phyloP scores from a whole-genome alignment of 805 yeast genomes.

The Zygoascus ofunaensis region DNA sequence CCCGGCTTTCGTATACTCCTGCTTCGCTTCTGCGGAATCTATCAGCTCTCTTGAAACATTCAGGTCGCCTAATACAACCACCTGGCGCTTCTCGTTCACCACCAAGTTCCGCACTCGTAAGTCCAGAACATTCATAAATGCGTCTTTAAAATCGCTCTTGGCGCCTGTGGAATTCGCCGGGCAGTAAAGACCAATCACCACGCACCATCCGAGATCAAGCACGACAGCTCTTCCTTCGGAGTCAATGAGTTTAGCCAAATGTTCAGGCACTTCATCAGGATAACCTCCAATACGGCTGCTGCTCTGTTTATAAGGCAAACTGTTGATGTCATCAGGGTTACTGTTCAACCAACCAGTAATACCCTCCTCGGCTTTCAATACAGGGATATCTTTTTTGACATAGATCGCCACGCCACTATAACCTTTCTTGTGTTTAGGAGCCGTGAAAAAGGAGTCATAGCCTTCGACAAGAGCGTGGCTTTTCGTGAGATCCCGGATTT shows the following conservation, averaged over 20 bases:
- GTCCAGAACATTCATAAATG: constrained; percentile 52
- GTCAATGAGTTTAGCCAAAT: constrained; percentile 45
- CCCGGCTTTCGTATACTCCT: constrained; percentile 32
- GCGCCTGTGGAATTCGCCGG: constrained; percentile 76
- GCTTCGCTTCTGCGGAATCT: constrained; percentile 69
- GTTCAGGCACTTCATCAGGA: constrained; percentile 33
- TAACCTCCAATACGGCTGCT: constrained; percentile 64
- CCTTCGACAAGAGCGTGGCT: constrained; percentile 44
- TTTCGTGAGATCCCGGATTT: constrained; percentile 39
- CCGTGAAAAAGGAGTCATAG: constrained; percentile 55
- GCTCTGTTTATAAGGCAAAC: neutral
- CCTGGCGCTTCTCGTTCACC: constrained; percentile 48
- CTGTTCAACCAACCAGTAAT: constrained; percentile 55
- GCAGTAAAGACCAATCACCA: constrained; percentile 59
- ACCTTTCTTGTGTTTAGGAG: constrained; percentile 65
- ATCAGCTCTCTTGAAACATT: constrained; percentile 72
- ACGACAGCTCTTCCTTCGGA: constrained; percentile 77
- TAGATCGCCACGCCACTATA: constrained; percentile 90
- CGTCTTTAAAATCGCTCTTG: constrained; percentile 44
- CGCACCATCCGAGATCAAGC: constrained; percentile 47
- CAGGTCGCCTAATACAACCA: constrained; percentile 80
- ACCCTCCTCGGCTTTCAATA: constrained; percentile 81
- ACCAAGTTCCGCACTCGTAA: constrained; percentile 50
- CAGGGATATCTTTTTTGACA: constrained; percentile 43
- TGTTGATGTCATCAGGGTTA: constrained; percentile 22